phyloP scores from a whole-genome alignment of 2,329 filamentous ascomycete species.

The Pyrenophora seminiperda region DNA sequence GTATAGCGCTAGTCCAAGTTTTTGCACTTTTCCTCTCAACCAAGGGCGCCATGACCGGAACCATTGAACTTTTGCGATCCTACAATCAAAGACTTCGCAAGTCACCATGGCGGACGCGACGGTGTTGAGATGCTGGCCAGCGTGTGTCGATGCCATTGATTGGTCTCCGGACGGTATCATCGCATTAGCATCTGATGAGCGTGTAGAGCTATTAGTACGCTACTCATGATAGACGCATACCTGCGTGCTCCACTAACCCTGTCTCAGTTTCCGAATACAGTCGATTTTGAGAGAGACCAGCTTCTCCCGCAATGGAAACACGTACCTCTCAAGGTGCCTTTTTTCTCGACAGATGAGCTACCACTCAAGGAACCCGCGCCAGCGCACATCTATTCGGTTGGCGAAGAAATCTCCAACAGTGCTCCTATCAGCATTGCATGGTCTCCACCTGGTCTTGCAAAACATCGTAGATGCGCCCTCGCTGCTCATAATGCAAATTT shows the following conservation, averaged over 20 bases:
- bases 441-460: constrained; percentile 62
- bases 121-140: constrained; percentile 54
- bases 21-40: neutral
- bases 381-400: constrained; percentile 58
- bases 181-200: constrained; percentile 61
- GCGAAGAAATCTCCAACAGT: constrained; percentile 63
- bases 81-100: constrained; percentile 2
- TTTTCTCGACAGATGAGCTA: constrained; percentile 58
- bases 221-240: neutral
- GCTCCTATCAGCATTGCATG: constrained; percentile 58
- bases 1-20: constrained; percentile 4
- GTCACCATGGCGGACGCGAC: constrained; percentile 43
- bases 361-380: constrained; percentile 53
- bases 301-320: constrained; percentile 45
- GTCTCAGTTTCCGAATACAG: constrained; percentile 42
- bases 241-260: constrained; percentile 5
- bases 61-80: neutral
- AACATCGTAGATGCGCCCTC: constrained; percentile 59
- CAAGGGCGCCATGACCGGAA: constrained; percentile 8
- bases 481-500: constrained; percentile 63
- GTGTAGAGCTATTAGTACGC: constrained; percentile 58
- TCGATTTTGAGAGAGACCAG: constrained; percentile 34
- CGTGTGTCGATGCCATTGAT: constrained; percentile 58
- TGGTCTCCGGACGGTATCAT: constrained; percentile 66
- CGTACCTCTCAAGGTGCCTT: constrained; percentile 54